A percentile compares a stretch with the other conserved stretches of the same genome.
These are phyloP conservation scores for Russula abietina DNA, from an alignment of 768 basidiomycete genomes.

Conservation along the genomic window DNA sequence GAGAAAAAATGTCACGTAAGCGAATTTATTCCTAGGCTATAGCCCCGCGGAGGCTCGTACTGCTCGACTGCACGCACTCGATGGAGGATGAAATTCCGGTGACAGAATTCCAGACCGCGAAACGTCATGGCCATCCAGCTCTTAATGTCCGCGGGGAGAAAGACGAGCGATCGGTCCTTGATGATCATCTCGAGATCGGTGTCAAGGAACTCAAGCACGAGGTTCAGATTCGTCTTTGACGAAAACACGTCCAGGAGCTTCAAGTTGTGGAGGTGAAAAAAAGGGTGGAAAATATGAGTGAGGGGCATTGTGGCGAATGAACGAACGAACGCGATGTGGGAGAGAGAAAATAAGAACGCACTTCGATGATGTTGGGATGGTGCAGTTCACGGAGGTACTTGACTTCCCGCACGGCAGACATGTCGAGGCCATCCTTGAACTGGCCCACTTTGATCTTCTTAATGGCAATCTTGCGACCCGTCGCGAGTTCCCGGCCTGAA, in stretches of 20 bases:
- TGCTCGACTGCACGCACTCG: too few relatives aligned
- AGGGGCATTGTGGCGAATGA: neutral
- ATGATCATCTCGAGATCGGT: conserved; percentile 97
- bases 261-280: too few relatives aligned
- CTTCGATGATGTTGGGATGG: conserved; percentile 94
- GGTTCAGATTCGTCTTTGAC: conserved; percentile 91
- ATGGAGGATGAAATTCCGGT: conserved; percentile 89
- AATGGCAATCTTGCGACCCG: conserved; percentile 85
- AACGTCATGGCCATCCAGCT: conserved; percentile 99
- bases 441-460: conserved; percentile 98
- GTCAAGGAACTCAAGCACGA: conserved; percentile 94
- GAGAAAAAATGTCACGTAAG: neutral
- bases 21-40: neutral
- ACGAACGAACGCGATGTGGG: too few relatives aligned
- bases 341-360: conserved; percentile 34
- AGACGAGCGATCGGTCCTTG: conserved; percentile 86
- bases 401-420: conserved; percentile 98
- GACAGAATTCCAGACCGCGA: conserved; percentile 96
- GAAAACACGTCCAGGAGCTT: conserved; percentile 97
- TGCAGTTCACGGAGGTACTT: conserved; percentile 92
- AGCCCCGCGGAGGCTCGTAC: too few relatives aligned
- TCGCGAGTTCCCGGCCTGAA: conserved; percentile 65
- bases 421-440: conserved; percentile 97
- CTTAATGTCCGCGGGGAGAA: conserved; percentile 94
- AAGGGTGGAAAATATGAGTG: neutral